Percentiles rank a stretch among this genome's conserved stretches.
These are phyloP conservation scores for Amborella trichopoda DNA, from an alignment of 164 flowering plant genomes.

Conservation along the genomic window DNA sequence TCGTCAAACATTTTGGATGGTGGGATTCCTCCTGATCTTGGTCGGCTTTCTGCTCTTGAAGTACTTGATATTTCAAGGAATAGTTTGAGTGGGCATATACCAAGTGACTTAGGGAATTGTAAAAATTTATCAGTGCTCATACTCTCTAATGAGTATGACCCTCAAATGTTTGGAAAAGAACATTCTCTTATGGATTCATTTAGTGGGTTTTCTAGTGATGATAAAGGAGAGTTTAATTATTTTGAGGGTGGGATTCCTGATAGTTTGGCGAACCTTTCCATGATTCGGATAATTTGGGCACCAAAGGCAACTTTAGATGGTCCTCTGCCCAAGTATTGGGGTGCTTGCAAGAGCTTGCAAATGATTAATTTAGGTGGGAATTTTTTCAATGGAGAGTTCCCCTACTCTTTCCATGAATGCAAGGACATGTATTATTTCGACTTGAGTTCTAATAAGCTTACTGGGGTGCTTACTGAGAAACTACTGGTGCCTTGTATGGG, in stretches of 20 bases:
- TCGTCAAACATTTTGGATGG: slow-evolving; percentile 54
- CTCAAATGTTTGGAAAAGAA: slow-evolving; percentile 10
- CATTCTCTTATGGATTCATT: not conserved
- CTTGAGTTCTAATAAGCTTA: slow-evolving; percentile 45
- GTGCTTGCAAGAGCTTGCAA: slow-evolving; percentile 57
- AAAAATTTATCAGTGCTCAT: slow-evolving; percentile 41
- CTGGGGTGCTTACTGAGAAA: slow-evolving; percentile 34
- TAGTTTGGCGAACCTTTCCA: slow-evolving; percentile 46
- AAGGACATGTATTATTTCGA: slow-evolving; percentile 51
- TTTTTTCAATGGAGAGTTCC: slow-evolving; percentile 40
- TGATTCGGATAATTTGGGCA: slow-evolving; percentile 68
- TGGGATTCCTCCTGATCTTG: slow-evolving; percentile 45
- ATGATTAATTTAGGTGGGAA: slow-evolving; percentile 68
- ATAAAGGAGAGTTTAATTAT: slow-evolving; percentile 50
- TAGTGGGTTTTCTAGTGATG: slow-evolving; percentile 7
- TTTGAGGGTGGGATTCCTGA: slow-evolving; percentile 58
- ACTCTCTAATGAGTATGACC: slow-evolving; percentile 50
- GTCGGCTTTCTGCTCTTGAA: slow-evolving; percentile 41
- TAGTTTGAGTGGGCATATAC: slow-evolving; percentile 34
- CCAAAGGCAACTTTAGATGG: slow-evolving; percentile 64
- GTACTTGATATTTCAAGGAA: slow-evolving; percentile 75
- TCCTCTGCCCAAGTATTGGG: slow-evolving; percentile 47
- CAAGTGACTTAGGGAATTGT: slow-evolving; percentile 39
- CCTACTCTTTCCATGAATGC: slow-evolving; percentile 30
- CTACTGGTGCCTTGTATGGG: slow-evolving; percentile 62